A percentile compares a stretch with the other conserved stretches of the same genome.
phyloP scores from a whole-genome alignment of 2,329 filamentous ascomycete species.

The Trichoderma sp. region DNA sequence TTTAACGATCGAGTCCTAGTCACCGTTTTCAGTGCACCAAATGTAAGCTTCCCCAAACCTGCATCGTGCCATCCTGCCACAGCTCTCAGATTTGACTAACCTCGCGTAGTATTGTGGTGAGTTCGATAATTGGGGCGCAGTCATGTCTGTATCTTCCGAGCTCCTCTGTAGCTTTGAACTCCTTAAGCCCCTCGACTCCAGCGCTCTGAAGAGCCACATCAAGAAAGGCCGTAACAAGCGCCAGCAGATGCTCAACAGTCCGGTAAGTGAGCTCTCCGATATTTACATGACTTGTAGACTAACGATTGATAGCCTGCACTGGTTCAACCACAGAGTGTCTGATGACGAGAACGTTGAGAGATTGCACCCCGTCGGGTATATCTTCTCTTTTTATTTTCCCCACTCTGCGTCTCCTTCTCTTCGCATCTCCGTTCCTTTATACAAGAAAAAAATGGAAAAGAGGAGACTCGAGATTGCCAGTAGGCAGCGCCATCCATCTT shows the following conservation, averaged over 20 bases:
- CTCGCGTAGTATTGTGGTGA: slow-evolving; percentile 87
- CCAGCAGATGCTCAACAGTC: slow-evolving; percentile 93
- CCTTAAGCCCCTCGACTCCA: slow-evolving; percentile 92
- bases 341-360: slow-evolving; percentile 17
- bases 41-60: slow-evolving; percentile 58
- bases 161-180: slow-evolving; percentile 96
- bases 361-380: background rate
- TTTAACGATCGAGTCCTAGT: slow-evolving; percentile 94
- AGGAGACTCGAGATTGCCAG: background rate
- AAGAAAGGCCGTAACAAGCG: slow-evolving; percentile 96
- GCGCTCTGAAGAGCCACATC: slow-evolving; percentile 95
- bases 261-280: slow-evolving; percentile 58
- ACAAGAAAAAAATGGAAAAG: background rate
- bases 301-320: slow-evolving; percentile 45
- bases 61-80: background rate
- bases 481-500: slow-evolving; percentile 10
- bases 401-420: background rate
- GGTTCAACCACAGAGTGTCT: slow-evolving; percentile 57
- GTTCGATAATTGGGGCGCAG: slow-evolving; percentile 98
- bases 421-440: background rate
- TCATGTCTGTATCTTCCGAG: slow-evolving; percentile 95
- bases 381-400: background rate
- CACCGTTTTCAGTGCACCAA: slow-evolving; percentile 95
- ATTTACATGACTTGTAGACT: background rate
- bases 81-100: slow-evolving; percentile 27